These are phyloP conservation scores for Baeospora myosura DNA, from an alignment of 1,284 basidiomycete genomes.

Conservation along the genomic window DNA sequence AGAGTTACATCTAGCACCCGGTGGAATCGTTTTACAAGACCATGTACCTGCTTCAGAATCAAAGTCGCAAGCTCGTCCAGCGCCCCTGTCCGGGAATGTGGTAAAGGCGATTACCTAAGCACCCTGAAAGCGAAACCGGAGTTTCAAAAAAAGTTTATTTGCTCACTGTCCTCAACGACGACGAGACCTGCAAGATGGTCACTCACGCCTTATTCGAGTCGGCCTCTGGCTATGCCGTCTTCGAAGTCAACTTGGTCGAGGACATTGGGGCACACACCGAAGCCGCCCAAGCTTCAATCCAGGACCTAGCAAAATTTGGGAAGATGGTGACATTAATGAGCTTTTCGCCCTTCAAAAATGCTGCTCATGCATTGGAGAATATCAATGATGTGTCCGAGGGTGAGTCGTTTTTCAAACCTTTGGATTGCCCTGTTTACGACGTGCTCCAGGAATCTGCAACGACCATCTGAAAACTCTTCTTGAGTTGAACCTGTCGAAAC, in stretches of 20 bases:
- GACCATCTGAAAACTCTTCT: constrained; percentile 83
- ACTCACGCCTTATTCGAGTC: constrained; percentile 94
- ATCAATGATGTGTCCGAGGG: constrained; percentile 97
- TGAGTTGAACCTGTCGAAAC: constrained; percentile 81
- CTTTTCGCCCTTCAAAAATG: constrained; percentile 93
- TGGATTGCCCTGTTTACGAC: constrained; percentile 3
- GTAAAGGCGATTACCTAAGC: too few relatives aligned
- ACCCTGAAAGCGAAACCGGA: too few relatives aligned
- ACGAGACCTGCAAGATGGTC: too few relatives aligned
- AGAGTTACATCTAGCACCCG: too few relatives aligned
- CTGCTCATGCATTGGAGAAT: constrained; percentile 94
- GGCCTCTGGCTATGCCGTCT: constrained; percentile 92
- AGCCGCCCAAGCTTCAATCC: constrained; percentile 81
- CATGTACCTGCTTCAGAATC: too few relatives aligned
- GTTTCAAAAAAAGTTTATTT: too few relatives aligned
- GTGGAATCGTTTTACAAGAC: too few relatives aligned
- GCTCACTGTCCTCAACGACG: too few relatives aligned
- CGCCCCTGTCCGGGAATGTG: too few relatives aligned
- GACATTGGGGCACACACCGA: constrained; percentile 82
- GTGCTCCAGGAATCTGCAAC: constrained; percentile 70
- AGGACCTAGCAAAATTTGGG: constrained; percentile 84
- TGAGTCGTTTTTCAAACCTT: constrained; percentile 25
- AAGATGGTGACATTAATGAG: constrained; percentile 92
- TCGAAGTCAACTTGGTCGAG: constrained; percentile 85
- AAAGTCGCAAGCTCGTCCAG: too few relatives aligned